These are phyloP conservation scores for Aspergillus flavus DNA, from an alignment of 2,329 filamentous ascomycete genomes.

Conservation along the genomic window DNA sequence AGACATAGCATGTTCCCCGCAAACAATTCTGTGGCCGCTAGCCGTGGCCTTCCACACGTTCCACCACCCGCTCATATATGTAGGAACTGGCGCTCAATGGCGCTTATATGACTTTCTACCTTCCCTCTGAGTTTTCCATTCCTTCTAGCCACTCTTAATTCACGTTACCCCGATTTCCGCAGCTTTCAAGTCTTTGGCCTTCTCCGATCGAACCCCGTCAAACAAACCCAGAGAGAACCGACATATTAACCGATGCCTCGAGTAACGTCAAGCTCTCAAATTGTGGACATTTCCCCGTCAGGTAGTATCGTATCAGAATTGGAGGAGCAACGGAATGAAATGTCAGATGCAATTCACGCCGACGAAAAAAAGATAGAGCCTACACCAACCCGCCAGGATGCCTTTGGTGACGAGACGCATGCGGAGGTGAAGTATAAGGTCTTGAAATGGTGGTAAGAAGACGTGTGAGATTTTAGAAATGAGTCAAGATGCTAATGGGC, in stretches of 20 bases:
- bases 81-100: background rate
- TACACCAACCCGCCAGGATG: constrained; percentile 20
- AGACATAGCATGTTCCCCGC: background rate
- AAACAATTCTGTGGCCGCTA: background rate
- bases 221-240: background rate
- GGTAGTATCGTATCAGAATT: background rate
- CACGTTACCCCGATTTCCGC: accelerated
- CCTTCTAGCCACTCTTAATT: background rate
- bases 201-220: background rate
- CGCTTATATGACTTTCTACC: background rate
- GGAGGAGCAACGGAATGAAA: background rate
- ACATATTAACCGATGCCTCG: background rate
- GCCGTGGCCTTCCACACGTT: background rate
- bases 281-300: background rate
- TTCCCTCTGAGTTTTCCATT: accelerated
- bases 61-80: background rate
- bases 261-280: background rate
- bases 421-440: constrained; percentile 52
- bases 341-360: background rate
- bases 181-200: background rate
- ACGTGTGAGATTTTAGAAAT: too few relatives aligned
- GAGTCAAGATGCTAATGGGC: background rate
- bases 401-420: constrained; percentile 36
- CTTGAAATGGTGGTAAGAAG: constrained; percentile 44
- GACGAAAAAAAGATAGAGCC: background rate